Evolutionary conservation across 2,329 filamentous ascomycete genomes (phyloP).

Genomic region (Pestalotiopsis sp.): DNA sequence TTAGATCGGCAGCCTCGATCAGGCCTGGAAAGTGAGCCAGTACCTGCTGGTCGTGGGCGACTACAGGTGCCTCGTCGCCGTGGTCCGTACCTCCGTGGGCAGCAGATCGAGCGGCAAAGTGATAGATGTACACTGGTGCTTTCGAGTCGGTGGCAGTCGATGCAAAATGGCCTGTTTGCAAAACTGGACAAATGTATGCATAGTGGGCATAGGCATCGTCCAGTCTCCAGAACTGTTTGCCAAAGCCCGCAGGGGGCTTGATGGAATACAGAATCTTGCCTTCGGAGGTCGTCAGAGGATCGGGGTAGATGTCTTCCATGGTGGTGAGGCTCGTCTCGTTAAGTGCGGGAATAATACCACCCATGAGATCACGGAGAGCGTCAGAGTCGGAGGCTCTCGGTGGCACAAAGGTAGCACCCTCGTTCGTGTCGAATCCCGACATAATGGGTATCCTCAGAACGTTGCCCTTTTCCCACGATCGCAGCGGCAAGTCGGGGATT

Average conservation of each 20-base stretch:
- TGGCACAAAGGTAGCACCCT: slow-evolving; percentile 66
- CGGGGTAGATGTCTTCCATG: slow-evolving; percentile 63
- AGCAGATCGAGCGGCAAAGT: slow-evolving; percentile 52
- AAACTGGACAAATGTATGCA: slow-evolving; percentile 63
- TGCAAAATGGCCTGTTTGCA: slow-evolving; percentile 55
- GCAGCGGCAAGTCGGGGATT: slow-evolving; percentile 57
- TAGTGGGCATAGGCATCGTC: slow-evolving; percentile 64
- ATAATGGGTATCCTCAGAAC: slow-evolving; percentile 62
- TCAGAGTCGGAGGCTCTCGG: slow-evolving; percentile 41
- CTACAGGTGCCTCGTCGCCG: slow-evolving; percentile 44
- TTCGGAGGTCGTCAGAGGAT: slow-evolving; percentile 44
- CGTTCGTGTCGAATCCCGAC: slow-evolving; percentile 71
- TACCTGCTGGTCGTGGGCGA: slow-evolving; percentile 40
- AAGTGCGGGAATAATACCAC: slow-evolving; percentile 58
- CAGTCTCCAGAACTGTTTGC: slow-evolving; percentile 56
- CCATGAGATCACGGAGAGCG: slow-evolving; percentile 63
- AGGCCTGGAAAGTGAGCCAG: slow-evolving; percentile 38
- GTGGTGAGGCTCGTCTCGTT: slow-evolving; percentile 48
- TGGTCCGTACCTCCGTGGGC: slow-evolving; percentile 43
- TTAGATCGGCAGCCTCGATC: slow-evolving; percentile 35
- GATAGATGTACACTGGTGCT: slow-evolving; percentile 53
- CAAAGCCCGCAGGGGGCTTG: slow-evolving; percentile 38
- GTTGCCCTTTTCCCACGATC: slow-evolving; percentile 54
- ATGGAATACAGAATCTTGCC: slow-evolving; percentile 37
- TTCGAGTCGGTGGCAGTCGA: slow-evolving; percentile 23